Evolutionary conservation across 148 eudicot genomes (phyloP).

Genomic region (Fallopia convolvulus): DNA sequence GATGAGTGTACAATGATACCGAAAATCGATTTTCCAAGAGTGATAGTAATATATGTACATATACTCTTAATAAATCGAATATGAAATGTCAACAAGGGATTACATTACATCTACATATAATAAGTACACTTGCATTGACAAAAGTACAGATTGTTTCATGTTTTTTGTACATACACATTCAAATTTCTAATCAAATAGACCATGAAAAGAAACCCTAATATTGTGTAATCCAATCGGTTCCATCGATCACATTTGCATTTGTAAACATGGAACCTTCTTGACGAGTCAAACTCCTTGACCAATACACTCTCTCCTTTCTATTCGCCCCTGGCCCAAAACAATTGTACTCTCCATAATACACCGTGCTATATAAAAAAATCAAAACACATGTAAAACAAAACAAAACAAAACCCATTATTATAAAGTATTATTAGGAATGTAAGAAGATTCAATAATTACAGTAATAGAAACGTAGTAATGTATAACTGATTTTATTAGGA

Average conservation of each 20-base stretch:
- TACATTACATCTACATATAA: neutral
- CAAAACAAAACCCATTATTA: neutral
- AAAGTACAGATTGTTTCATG: neutral
- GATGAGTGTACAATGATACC: no score
- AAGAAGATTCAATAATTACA: no score
- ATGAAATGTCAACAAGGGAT: no score
- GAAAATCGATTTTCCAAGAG: no score
- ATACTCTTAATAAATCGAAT: no score
- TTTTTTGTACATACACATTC: neutral
- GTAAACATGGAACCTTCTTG: conserved; percentile 30
- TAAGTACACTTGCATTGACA: neutral
- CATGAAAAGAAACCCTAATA: neutral
- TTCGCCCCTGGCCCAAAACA: conserved; percentile 40
- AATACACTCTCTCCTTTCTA: conserved; percentile 31
- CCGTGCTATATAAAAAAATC: conserved; percentile 26
- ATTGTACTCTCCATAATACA: conserved; percentile 39
- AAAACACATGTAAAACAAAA: neutral
- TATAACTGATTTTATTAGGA: no score
- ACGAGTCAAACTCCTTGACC: conserved; percentile 29
- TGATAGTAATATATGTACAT: no score
- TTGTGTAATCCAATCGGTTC: conserved; percentile 29
- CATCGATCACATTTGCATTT: conserved; percentile 27
- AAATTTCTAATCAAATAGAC: neutral
- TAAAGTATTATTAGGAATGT: no score
- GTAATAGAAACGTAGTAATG: no score